A percentile compares a stretch with the other conserved stretches of the same genome.
Evolutionary conservation across 176 grass and related monocot genomes (phyloP).

Genomic region (Ensete glaucum): DNA sequence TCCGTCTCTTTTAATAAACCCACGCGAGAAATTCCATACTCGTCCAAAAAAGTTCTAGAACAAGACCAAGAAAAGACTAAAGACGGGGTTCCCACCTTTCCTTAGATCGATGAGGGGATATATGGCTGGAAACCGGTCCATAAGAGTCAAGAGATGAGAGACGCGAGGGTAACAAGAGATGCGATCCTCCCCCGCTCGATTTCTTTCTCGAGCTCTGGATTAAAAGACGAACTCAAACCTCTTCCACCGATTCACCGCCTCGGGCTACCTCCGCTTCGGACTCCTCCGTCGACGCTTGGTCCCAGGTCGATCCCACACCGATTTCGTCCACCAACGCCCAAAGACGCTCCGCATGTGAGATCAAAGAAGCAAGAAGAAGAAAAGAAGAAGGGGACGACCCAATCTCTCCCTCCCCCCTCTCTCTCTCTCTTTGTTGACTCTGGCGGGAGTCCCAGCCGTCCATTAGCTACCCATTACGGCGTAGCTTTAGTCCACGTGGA

Average conservation of each 20-base stretch:
- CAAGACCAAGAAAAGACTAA: background rate
- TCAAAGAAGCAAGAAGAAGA: background rate
- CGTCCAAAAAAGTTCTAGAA: background rate
- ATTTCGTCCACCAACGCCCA: background rate
- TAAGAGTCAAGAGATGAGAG: background rate
- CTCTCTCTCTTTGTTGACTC: conserved; percentile 37
- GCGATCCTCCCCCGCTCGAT: background rate
- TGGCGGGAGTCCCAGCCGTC: background rate
- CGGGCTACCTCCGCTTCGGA: conserved; percentile 1
- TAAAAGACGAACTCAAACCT: background rate
- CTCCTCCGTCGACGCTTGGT: background rate
- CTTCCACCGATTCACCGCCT: no score
- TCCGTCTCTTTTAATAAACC: background rate
- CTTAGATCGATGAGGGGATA: conserved; percentile 28
- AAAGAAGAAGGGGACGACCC: conserved; percentile 1
- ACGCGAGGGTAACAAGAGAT: background rate
- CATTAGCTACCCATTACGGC: background rate
- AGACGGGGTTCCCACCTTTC: conserved; percentile 8
- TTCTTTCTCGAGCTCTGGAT: background rate
- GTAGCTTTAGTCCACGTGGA: background rate
- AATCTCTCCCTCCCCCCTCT: conserved; percentile 12
- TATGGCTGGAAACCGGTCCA: conserved; percentile 20
- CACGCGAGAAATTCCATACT: conserved; percentile 1
- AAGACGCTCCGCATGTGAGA: background rate
- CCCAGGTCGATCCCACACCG: background rate